Evolutionary conservation across 805 yeast species (phyloP).

Genomic region (Saturnispora galanensis): DNA sequence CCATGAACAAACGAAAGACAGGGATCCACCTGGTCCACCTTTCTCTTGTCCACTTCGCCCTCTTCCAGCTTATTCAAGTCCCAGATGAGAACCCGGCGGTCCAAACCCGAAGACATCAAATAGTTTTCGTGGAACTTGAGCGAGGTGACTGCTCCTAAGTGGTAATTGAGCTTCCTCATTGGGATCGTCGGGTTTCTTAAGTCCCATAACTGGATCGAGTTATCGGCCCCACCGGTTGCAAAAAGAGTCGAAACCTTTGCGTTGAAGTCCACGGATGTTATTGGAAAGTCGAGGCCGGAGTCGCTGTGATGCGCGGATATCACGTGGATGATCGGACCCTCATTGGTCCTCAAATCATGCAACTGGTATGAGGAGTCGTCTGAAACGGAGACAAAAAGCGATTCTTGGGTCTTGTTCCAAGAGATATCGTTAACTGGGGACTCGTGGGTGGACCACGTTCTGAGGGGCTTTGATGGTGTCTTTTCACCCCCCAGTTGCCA

Average conservation of each 20-base stretch:
- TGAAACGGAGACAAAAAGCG: slow-evolving; percentile 58
- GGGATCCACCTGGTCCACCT: slow-evolving; percentile 56
- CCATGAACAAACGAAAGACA: slow-evolving; percentile 75
- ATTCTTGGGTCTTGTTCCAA: slow-evolving; percentile 36
- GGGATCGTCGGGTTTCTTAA: slow-evolving; percentile 52
- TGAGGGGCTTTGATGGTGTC: slow-evolving; percentile 31
- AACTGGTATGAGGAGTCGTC: slow-evolving; percentile 58
- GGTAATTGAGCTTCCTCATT: slow-evolving; percentile 59
- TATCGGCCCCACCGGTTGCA: slow-evolving; percentile 74
- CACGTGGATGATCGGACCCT: slow-evolving; percentile 35
- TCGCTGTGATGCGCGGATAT: slow-evolving; percentile 36
- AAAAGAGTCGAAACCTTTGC: slow-evolving; percentile 43
- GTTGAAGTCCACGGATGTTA: slow-evolving; percentile 61
- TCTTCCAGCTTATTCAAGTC: slow-evolving; percentile 52
- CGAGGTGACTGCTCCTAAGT: slow-evolving; percentile 44
- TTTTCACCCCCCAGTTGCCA: slow-evolving; percentile 45
- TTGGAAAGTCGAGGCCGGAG: slow-evolving; percentile 17
- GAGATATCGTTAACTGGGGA: slow-evolving; percentile 60
- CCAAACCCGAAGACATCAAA: slow-evolving; percentile 52
- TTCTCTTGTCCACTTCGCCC: slow-evolving; percentile 46
- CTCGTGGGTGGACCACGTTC: slow-evolving; percentile 39
- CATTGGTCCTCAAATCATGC: slow-evolving; percentile 41
- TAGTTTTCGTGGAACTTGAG: slow-evolving; percentile 38
- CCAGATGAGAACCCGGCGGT: slow-evolving; percentile 68
- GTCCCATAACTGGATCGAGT: slow-evolving; percentile 67